Evolutionary conservation across 2,329 filamentous ascomycete genomes (phyloP), one percentile per base, ranked within the genome.

Genomic region (Onygena corvina): DNA sequence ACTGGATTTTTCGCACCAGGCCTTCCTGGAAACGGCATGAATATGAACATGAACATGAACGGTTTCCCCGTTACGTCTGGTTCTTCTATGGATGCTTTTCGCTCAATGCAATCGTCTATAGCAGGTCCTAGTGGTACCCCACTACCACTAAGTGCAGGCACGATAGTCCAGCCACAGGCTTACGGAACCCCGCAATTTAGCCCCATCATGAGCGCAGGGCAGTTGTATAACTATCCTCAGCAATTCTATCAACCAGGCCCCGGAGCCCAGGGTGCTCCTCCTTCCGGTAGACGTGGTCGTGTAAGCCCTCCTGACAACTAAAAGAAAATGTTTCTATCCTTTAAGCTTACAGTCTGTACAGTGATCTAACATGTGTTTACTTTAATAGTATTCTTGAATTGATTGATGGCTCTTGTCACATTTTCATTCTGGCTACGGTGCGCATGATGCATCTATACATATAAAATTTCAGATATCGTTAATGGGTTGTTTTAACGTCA

Each of bases 211-310:
- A 63, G 64, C 45, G 58, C 60, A 18, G 59, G 62, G 42, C 66
- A 69, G 57, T 66, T 73, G 65, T 76, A 76, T 60, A 71, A 72
- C 50, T 77, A 77, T 60, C 69, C 71, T 55, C 69, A 72, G 57
- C 72, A 74, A 54, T 71, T 70, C 59, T 71, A 71, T 54, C 58
- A 64, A 46, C 69, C 71, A 58, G 59, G 59, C 51, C 69, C 71
- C 55, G 59, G 65, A 42, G 60, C 66, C 48, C 66, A 67, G 57
- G 63, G 67, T 54, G 70, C 73, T 57, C 60, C 66, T 51, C 59
- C 62, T 53, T 72, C 71, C 55, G 71, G 71, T 51, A 71, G 74
- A 58, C 71, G 75, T 60, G 76, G 74, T 67, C 68, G 75, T 58
- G 72, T 76, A 66, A 73, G 72, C 64, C 47, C 5, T 21, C 14